phyloP scores from a whole-genome alignment of 1,139 yeast species.

The Saccharomycopsis crataegensis region DNA sequence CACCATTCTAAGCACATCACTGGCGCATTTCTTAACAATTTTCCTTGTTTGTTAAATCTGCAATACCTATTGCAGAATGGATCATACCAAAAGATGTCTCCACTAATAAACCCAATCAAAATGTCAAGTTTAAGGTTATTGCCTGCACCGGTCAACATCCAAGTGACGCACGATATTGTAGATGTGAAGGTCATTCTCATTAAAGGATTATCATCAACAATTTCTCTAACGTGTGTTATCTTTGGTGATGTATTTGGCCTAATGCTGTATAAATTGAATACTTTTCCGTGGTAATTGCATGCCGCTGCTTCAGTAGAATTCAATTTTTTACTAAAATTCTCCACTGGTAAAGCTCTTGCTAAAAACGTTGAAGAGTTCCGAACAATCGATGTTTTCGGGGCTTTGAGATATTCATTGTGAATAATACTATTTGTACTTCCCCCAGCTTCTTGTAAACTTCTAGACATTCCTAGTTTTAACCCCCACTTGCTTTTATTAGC shows the following conservation, averaged over 20 bases:
- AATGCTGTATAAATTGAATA: conserved; percentile 15
- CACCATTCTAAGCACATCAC: conserved; percentile 33
- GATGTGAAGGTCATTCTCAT: conserved; percentile 15
- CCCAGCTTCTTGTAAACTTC: background rate
- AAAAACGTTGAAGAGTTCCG: conserved; percentile 19
- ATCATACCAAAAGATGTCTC: conserved; percentile 53
- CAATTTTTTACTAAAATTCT: conserved; percentile 16
- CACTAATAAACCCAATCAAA: conserved; percentile 43
- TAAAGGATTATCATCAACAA: conserved; percentile 20
- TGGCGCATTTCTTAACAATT: conserved; percentile 36
- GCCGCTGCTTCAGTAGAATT: conserved; percentile 6
- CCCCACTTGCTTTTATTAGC: background rate
- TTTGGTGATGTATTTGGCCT: conserved; percentile 9
- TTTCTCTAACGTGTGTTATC: conserved; percentile 3
- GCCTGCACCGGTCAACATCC: background rate
- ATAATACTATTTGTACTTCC: background rate
- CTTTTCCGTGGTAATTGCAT: conserved; percentile 15
- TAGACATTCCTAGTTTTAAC: background rate
- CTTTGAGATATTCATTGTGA: conserved; percentile 6
- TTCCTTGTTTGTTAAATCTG: conserved; percentile 42
- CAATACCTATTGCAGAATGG: conserved; percentile 39
- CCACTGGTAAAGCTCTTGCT: conserved; percentile 17
- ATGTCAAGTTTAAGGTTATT: conserved; percentile 34
- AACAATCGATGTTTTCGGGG: conserved; percentile 19
- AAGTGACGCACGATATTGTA: conserved; percentile 11